phyloP scores from a whole-genome alignment of 139 green algal species.

The Coelastrella sp. region DNA sequence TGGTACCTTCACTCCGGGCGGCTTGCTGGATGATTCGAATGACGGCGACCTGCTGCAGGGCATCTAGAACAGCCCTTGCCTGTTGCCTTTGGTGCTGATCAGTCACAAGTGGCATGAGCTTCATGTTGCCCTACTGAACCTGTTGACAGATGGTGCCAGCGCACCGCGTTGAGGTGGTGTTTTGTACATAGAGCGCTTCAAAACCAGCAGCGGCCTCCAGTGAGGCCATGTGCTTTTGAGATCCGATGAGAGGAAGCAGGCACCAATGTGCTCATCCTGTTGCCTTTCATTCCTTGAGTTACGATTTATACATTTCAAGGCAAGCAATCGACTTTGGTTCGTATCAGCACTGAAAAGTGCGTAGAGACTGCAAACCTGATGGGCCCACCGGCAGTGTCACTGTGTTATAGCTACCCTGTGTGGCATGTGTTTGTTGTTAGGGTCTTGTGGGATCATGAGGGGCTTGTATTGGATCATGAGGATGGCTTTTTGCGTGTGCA shows the following conservation, averaged over 20 bases:
- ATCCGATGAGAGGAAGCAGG: no score
- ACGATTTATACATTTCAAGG: neutral
- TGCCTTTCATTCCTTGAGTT: neutral
- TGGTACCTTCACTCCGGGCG: conserved; percentile 17
- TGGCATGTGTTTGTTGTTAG: neutral
- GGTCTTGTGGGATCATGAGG: no score
- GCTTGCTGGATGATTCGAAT: conserved; percentile 1
- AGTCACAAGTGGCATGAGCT: neutral
- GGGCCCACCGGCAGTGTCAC: neutral
- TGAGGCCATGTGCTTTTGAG: neutral
- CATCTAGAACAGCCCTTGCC: neutral
- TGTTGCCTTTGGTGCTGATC: neutral
- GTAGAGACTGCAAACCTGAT: no score
- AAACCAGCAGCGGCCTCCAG: neutral
- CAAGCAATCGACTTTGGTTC: no score
- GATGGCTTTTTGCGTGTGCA: no score
- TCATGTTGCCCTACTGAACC: neutral
- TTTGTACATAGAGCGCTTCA: neutral
- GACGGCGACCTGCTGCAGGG: neutral
- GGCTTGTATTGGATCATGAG: no score
- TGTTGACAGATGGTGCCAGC: neutral
- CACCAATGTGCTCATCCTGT: neutral
- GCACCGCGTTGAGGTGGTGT: neutral
- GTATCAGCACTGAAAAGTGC: no score
- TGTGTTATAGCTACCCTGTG: neutral